A percentile compares a stretch with the other conserved stretches of the same genome.
phyloP scores from a whole-genome alignment of 805 yeast genomes.

The Metschnikowia colocasiae region DNA sequence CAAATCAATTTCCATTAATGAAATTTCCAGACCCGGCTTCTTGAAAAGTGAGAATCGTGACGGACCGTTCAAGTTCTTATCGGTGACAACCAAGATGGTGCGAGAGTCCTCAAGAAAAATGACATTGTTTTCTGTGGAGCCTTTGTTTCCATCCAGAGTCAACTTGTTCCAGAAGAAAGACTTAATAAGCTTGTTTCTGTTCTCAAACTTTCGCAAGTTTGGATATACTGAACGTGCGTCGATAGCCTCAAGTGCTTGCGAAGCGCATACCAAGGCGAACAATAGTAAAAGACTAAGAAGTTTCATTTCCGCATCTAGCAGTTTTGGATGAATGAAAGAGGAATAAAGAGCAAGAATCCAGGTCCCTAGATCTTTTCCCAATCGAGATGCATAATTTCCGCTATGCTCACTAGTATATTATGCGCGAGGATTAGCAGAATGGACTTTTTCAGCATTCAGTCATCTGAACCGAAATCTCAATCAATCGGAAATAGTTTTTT shows the following conservation, averaged over 20 bases:
- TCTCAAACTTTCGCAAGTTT: constrained; percentile 9
- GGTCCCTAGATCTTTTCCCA: not conserved
- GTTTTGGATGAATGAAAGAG: not conserved
- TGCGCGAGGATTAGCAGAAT: not conserved
- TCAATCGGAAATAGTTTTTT: not conserved
- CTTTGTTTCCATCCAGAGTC: not conserved
- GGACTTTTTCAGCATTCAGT: not conserved
- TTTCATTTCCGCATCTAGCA: not conserved
- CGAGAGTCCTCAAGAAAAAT: constrained; percentile 11
- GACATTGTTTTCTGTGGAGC: constrained; percentile 4
- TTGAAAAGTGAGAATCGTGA: not conserved
- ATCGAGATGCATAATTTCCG: not conserved
- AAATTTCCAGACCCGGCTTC: not conserved
- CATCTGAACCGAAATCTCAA: not conserved
- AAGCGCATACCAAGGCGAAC: not conserved
- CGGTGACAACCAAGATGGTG: constrained; percentile 10
- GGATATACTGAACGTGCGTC: constrained; percentile 5
- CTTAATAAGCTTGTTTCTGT: constrained; percentile 5
- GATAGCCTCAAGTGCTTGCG: not conserved
- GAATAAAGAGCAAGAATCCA: not conserved
- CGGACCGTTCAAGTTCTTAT: constrained; percentile 5
- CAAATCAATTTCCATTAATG: constrained; percentile 13
- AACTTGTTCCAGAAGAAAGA: constrained; percentile 15
- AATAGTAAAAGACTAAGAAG: not conserved
- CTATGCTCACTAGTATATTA: not conserved